phyloP scores from a whole-genome alignment of 192 early-diverging fungal genomes.

The Podila horticola region DNA sequence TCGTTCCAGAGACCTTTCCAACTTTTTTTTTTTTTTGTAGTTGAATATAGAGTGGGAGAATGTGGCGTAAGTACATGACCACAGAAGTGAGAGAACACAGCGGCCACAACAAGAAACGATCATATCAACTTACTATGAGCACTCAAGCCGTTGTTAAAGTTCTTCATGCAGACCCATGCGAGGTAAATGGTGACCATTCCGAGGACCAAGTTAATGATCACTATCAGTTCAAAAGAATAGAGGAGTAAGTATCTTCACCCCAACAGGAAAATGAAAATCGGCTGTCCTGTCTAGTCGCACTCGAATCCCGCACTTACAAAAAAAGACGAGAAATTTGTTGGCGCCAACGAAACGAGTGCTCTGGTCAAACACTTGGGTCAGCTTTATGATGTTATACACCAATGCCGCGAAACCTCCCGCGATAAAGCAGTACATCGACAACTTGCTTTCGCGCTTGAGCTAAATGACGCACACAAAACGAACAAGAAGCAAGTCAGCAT shows the following conservation, averaged over 20 bases:
- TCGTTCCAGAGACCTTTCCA: constrained; percentile 49
- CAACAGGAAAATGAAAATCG: background rate
- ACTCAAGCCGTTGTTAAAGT: constrained; percentile 79
- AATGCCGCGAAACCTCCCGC: constrained; percentile 67
- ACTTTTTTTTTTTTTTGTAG: background rate
- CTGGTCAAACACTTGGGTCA: constrained; percentile 67
- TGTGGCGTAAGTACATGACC: background rate
- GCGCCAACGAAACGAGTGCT: constrained; percentile 56
- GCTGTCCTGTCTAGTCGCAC: background rate
- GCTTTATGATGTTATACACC: constrained; percentile 73
- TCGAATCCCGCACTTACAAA: constrained; percentile 52
- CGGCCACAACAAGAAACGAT: background rate
- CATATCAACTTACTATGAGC: constrained; percentile 64
- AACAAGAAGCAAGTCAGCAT: background rate
- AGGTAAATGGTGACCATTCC: constrained; percentile 53
- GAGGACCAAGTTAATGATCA: constrained; percentile 57
- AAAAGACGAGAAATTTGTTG: constrained; percentile 63
- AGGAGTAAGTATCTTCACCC: constrained; percentile 26
- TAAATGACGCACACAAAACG: constrained; percentile 14
- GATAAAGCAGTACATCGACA: constrained; percentile 69
- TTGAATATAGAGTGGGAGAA: background rate
- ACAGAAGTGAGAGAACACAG: background rate
- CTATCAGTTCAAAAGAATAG: constrained; percentile 29
- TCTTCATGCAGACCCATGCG: constrained; percentile 66
- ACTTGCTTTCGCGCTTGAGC: constrained; percentile 61